Base-by-base conservation (phyloP, 106 monocot species). In the Dendrobium officinale region DNA sequence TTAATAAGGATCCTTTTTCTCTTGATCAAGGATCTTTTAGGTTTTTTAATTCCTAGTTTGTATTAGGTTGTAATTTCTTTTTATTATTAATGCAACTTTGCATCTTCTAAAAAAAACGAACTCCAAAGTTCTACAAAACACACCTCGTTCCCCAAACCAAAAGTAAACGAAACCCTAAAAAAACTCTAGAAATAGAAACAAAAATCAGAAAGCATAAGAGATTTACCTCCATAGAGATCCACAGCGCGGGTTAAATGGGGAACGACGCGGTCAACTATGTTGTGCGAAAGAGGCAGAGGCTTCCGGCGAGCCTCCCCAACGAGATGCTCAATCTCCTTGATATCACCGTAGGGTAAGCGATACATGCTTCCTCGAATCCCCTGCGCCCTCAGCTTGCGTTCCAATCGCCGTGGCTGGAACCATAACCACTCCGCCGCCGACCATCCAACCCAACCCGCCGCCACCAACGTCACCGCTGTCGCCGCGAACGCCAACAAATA, bases 361-460 rank as follows among this genome's bases (percentile, higher is more conserved):
- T 89, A 92, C 41, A 26, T 79, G 9, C 42, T 87, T 37, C 92
- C 92, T 20, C 55, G 75, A 31, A 93, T 82, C 59, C 93, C 93
- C 79, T 93, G 91, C 18, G 81, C 81, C 78, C 85, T 73, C 6
- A 93, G 88, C 9, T 80, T 79, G 6, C 85, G 72, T 54, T 86
- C 93, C 22, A 91, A 58, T 77, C 82, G 75, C 76, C 82, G 42
- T 1, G 93, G 93, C 54, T 16, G 45, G 68, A 75, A 74, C 91
- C 87, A 89, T 42, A 59, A 43, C 81, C 81, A 80, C 55, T 80
- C 49, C n/a, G 77, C 77, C 51, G 27, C 49, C 49, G 42, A 43
- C 73, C 73, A 74, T 5, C 24, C 73, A 20, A 20, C 73, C 73
- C 73, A 74, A 74, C 27, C 17, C 17, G 43, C 43, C 37, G 70